Evolutionary conservation across 2,329 filamentous ascomycete genomes (phyloP), one percentile per base, ranked within the genome.

Genomic region (Xylariales sp.): DNA sequence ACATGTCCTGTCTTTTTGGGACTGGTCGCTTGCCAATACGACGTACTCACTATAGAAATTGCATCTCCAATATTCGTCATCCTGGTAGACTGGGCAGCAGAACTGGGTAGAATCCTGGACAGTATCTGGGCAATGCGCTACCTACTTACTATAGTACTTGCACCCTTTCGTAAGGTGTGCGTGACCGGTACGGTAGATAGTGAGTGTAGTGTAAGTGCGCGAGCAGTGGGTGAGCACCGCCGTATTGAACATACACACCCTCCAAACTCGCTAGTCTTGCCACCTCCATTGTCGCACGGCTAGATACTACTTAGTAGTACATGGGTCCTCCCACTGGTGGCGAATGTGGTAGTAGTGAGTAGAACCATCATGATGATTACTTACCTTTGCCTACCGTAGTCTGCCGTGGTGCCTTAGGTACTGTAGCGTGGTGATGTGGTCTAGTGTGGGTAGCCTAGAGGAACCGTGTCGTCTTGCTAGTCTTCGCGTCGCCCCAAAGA

Each of bases 271-370:
- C 46, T 18, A 60, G 28, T 34, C 32, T 57, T 50, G 52, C 36
- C 50, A 52, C 59, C 23, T 1, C 23, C 23, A 23, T 16, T 39
- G 32, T 64, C 28, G 36, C 43, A 41, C 56, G 61, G 61, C 50
- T 54, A 68, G 61, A 64, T 56, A 16, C 18, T 16, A n/a, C n/a
- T n/a, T n/a, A n/a, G n/a, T n/a, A 8, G 32, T 34, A 34, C 45
- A 48, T 48, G 45, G 45, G 32, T 34, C 32, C 39, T 12, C 12
- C 56, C 58, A 36, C 30, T 10, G n/a, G 54, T 50, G 49, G 59
- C 65, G n/a, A 61, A 56, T 52, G 16, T 8, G 18, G 5, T 41
- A 41, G 5, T 41, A 41, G 39, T 39, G 8, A 41, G 10, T 41
- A 39, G 32, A 23, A 23, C 23, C 23, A 23, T 23, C 23, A 54